Evolutionary conservation across 345 rosid genomes (phyloP), one percentile per base, ranked within the genome.

Genomic region (Lepidium aucheri): DNA sequence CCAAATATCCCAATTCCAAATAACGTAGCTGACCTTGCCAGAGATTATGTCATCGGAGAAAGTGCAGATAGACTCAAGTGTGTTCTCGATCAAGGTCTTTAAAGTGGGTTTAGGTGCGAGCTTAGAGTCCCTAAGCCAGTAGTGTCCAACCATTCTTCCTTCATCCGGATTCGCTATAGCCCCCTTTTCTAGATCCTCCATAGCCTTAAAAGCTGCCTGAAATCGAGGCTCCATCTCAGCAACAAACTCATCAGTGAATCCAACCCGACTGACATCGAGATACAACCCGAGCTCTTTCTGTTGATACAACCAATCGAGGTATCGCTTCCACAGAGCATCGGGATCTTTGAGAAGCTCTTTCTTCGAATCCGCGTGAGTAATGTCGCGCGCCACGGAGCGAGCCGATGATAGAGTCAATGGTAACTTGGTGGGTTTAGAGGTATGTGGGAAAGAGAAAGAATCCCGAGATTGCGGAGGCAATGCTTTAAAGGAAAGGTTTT

Each of bases 81-180:
- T 76, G 15, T 63, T 74, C 34, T 90, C 89, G 69, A 94, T 88
- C 81, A 88, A 86, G 33, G 76, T 56, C 78, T 56, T 83, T 57
- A 94, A 49, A 53, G 75, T 75, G 3, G 85, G 61, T 0, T 74
- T 88, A 0, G 99, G 96, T 4, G 96, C 89, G 53, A 88, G 85
- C 14, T 70, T 67, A 9, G 96, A 64, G 73, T 85, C 80, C 77
- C 99, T 80, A 55, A 94, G 73, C 99, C 99, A 94, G 55, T 94
- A 94, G 70, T 94, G 99, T 3, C 99, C 99, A 20, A 94, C 99
- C 99, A 94, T 94, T 73, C 99, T 80, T 7, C 95, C 88, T 74
- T 94, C 99, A 40, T 94, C 99, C 10, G 99, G 99, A 69, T 94
- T 94, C 55, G 99, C 88, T 57, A 94, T 86, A 61, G 99, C 80